Conservation (phyloP, 306 rosid species). For the Corylus americana region DNA sequence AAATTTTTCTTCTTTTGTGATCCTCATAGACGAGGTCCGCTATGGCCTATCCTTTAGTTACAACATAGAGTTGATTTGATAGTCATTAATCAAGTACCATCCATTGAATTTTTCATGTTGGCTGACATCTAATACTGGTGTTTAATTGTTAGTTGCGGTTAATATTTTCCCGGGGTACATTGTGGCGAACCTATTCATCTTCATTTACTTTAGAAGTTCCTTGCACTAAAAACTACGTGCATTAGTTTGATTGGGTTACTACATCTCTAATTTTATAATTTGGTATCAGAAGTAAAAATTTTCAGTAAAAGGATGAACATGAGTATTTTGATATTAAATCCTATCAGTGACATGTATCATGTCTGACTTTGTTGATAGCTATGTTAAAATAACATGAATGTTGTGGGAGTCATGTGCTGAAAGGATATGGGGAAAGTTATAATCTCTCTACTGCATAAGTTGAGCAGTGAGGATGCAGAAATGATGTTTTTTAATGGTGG, state of each 20-base stretch:
- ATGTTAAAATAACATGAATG: background rate
- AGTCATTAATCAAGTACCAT: conserved; percentile 7
- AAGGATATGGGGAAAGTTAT: background rate
- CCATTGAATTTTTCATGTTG: background rate
- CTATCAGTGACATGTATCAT: background rate
- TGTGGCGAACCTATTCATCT: background rate
- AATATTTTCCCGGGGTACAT: background rate
- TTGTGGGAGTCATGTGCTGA: no score
- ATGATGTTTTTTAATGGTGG: background rate
- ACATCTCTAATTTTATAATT: background rate
- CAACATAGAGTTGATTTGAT: conserved; percentile 22
- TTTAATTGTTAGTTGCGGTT: background rate
- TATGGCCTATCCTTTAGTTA: conserved; percentile 32
- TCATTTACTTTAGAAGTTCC: background rate
- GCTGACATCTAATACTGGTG: background rate
- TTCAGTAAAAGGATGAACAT: background rate
- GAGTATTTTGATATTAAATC: background rate
- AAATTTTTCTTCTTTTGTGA: conserved; percentile 99
- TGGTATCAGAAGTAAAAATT: background rate
- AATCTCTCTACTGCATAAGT: background rate
- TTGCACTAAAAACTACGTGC: no score
- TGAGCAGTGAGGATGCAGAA: background rate
- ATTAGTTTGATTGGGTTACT: background rate
- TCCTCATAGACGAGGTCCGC: conserved; percentile 96
- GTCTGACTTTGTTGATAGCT: background rate